phyloP scores from a whole-genome alignment of 305 asterid species.

The Solanum hybrid region DNA sequence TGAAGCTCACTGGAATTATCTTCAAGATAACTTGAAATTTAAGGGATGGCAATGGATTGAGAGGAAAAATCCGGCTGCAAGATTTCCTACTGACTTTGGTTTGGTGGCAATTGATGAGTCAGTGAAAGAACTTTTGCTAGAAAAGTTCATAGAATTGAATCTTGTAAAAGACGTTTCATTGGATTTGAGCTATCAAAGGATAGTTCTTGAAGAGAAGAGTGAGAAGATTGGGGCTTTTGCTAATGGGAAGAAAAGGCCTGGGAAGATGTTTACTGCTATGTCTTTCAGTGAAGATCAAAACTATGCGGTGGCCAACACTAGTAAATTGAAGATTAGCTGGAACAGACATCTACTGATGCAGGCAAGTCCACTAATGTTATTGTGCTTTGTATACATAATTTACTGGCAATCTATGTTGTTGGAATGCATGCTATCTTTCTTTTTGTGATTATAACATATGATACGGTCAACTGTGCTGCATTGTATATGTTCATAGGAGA shows the following conservation, averaged over 20 bases:
- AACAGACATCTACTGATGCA: constrained; percentile 67
- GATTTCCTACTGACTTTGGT: constrained; percentile 80
- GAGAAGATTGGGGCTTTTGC: constrained; percentile 33
- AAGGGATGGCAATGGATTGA: constrained; percentile 85
- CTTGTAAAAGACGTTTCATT: constrained; percentile 68
- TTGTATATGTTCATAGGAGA: background rate
- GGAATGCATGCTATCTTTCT: background rate
- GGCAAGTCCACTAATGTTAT: constrained; percentile 25
- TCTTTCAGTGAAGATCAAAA: constrained; percentile 37
- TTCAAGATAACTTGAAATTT: constrained; percentile 38
- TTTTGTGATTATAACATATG: background rate
- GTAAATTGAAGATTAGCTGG: constrained; percentile 32
- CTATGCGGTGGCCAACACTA: constrained; percentile 16
- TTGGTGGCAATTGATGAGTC: constrained; percentile 58
- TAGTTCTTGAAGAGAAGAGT: constrained; percentile 34
- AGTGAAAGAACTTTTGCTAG: constrained; percentile 34
- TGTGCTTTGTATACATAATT: background rate
- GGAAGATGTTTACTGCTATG: constrained; percentile 83
- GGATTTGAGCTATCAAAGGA: constrained; percentile 72
- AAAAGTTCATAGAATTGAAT: constrained; percentile 52
- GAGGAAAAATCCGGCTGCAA: constrained; percentile 63
- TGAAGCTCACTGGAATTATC: constrained; percentile 42
- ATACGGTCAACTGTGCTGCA: background rate
- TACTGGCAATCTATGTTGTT: background rate
- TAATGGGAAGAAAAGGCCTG: constrained; percentile 71